phyloP scores from a whole-genome alignment of 1,139 yeast genomes.

The Saccharomyces hybrid region DNA sequence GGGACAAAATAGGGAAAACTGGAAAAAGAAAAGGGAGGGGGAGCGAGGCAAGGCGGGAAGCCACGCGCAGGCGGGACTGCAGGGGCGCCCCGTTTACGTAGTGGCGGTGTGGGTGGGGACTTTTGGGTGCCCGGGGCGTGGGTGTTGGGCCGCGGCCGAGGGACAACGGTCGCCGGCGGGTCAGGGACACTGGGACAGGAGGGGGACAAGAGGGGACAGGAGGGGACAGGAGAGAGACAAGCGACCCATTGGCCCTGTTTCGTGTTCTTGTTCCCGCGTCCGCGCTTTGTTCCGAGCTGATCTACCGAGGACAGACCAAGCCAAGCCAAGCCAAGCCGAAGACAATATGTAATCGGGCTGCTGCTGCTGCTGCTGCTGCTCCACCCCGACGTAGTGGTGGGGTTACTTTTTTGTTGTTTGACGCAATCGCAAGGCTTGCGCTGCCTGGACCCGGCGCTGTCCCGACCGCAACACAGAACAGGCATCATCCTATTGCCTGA shows the following conservation, averaged over 20 bases:
- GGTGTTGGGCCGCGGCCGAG: neutral
- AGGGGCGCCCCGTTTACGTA: constrained; percentile 1
- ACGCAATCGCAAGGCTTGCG: neutral
- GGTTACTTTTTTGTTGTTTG: neutral
- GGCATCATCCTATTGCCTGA: neutral
- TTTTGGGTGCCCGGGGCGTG: neutral
- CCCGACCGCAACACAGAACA: neutral
- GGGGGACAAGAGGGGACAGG: neutral
- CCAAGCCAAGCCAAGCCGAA: neutral
- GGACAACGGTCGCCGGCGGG: constrained; percentile 2
- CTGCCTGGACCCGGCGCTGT: neutral
- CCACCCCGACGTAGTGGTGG: neutral
- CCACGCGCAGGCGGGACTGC: neutral
- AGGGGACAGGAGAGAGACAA: too few species aligned
- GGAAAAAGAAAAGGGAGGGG: neutral
- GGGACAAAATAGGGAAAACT: constrained; percentile 1
- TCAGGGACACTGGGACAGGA: constrained; percentile 3
- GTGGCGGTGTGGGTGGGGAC: neutral
- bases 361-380: neutral
- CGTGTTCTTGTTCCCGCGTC: neutral
- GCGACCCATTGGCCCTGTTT: neutral
- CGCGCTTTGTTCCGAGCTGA: neutral
- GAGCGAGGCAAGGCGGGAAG: constrained; percentile 1
- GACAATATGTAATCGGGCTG: neutral
- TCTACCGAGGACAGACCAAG: neutral